These are phyloP conservation scores for Cercis canadensis DNA, from an alignment of 306 rosid genomes.

Conservation along the genomic window DNA sequence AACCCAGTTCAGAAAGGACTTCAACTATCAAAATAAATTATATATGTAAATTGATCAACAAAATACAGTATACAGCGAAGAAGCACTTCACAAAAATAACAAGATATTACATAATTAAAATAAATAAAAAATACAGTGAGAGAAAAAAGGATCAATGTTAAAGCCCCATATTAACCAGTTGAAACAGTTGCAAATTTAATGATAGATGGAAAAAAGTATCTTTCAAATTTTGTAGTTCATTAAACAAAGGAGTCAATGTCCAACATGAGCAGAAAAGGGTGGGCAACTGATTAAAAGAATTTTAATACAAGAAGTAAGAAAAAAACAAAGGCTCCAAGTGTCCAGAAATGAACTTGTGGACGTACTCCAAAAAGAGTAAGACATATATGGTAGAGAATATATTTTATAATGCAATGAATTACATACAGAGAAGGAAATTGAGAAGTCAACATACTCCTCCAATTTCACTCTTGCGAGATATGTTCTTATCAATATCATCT, in stretches of 20 bases:
- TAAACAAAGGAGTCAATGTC: slow-evolving; percentile 18
- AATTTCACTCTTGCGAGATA: slow-evolving; percentile 48
- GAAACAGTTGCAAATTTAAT: not conserved
- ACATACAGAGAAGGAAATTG: slow-evolving; percentile 28
- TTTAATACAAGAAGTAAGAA: slow-evolving; percentile 10
- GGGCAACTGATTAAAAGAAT: not conserved
- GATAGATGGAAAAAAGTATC: not conserved
- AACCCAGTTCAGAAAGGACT: slow-evolving; percentile 4
- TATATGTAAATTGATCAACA: slow-evolving; percentile 4
- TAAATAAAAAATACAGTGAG: not conserved
- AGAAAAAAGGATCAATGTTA: not conserved
- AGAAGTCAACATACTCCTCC: slow-evolving; percentile 60
- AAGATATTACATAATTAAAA: not conserved
- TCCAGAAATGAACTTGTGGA: not conserved
- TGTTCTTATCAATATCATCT: slow-evolving; percentile 48
- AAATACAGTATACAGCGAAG: not conserved
- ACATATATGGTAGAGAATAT: not conserved
- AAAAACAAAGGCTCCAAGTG: slow-evolving; percentile 11
- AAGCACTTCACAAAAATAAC: not conserved
- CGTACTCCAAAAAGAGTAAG: not conserved
- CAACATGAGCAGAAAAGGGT: not conserved
- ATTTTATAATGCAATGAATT: slow-evolving; percentile 29
- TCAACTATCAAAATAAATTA: not conserved
- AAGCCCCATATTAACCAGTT: not conserved
- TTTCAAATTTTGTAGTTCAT: not conserved